A percentile compares a stretch with the other conserved stretches of the same genome.
phyloP scores from a whole-genome alignment of 2,329 filamentous ascomycete genomes.

The Fusarium musae region DNA sequence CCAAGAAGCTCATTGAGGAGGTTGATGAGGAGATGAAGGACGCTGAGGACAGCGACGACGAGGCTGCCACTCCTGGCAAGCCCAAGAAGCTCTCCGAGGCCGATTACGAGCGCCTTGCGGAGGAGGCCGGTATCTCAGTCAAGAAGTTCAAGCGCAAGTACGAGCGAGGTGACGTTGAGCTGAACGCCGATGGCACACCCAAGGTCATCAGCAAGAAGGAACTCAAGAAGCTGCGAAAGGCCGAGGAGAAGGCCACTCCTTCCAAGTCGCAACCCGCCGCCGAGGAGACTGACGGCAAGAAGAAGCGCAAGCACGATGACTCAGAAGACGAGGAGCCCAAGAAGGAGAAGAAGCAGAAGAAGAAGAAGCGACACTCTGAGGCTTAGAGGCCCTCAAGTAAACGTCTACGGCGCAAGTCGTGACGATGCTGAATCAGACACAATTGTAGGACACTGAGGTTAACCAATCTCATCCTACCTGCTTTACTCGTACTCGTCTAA shows the following conservation, averaged over 20 bases:
- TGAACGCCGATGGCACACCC: slow-evolving; percentile 73
- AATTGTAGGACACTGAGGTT: slow-evolving; percentile 25
- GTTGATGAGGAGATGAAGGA: slow-evolving; percentile 59
- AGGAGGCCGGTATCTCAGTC: slow-evolving; percentile 74
- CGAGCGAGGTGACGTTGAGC: slow-evolving; percentile 77
- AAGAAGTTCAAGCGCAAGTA: slow-evolving; percentile 84
- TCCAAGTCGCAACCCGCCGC: slow-evolving; percentile 56
- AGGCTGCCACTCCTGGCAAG: slow-evolving; percentile 49
- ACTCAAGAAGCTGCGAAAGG: slow-evolving; percentile 76
- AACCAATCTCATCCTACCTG: slow-evolving; percentile 28
- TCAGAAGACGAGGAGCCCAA: slow-evolving; percentile 71
- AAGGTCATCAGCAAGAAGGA: slow-evolving; percentile 80
- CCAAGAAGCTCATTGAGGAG: slow-evolving; percentile 56
- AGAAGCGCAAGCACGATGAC: slow-evolving; percentile 77
- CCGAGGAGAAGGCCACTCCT: slow-evolving; percentile 61
- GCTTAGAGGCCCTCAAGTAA: slow-evolving; percentile 43
- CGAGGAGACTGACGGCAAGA: slow-evolving; percentile 54
- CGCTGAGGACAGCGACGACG: slow-evolving; percentile 52
- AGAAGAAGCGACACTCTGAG: slow-evolving; percentile 58
- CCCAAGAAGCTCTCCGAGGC: slow-evolving; percentile 63
- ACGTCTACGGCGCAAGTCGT: slow-evolving; percentile 22
- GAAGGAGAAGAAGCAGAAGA: slow-evolving; percentile 67
- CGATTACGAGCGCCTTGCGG: slow-evolving; percentile 70
- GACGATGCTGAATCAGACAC: slow-evolving; percentile 38
- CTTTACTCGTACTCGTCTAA: slow-evolving; percentile 45